Evolutionary conservation across 2,329 filamentous ascomycete genomes (phyloP), one percentile per base, ranked within the genome.

Genomic region (Aspergillus aculeatus): DNA sequence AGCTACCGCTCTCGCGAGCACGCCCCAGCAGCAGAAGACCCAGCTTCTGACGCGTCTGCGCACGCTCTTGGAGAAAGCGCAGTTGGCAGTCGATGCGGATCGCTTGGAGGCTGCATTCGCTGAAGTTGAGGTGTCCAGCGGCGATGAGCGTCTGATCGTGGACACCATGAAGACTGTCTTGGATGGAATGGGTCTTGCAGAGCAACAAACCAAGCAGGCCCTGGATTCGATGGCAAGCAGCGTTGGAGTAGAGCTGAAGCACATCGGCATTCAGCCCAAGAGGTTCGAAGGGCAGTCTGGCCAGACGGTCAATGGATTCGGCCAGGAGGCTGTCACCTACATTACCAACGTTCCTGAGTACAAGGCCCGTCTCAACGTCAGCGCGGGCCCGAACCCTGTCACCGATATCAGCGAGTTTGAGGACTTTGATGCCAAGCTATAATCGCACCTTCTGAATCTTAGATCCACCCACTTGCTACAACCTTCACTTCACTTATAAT

Each of bases 351-450:
- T 96, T 3, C 83, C 89, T 62, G 83, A 85, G 31, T 97, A 89
- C 83, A 96, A 95, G 82, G 87, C 90, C 0, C 82, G 85, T 14
- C 81, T 97, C 68, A 80, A 84, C 60, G 84, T 91, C 29, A 95
- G 88, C 64, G 82, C 84, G 23, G 94, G 91, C 0, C 86, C 92
- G 1, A 83, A 83, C 62, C 85, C 93, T 0, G 85, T 90, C 31
- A 88, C 84, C 70, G 89, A 95, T 65, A 75, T 98, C 58, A 89
- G 83, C 62, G 90, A 92, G 70, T 98, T 94, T 75, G 90, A 96
- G 73, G 94, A 97, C 61, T 81, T 88, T 61, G 91, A 91, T 64
- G 79, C 90, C 14, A 97, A 97, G 80, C 82, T 97, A 59, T 94
- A 74, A 83, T 44, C 6, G 38, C 38, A 16, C 16, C 14, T 1